Base-by-base conservation (phyloP, 1,139 yeast species). In the Candida sojae region DNA sequence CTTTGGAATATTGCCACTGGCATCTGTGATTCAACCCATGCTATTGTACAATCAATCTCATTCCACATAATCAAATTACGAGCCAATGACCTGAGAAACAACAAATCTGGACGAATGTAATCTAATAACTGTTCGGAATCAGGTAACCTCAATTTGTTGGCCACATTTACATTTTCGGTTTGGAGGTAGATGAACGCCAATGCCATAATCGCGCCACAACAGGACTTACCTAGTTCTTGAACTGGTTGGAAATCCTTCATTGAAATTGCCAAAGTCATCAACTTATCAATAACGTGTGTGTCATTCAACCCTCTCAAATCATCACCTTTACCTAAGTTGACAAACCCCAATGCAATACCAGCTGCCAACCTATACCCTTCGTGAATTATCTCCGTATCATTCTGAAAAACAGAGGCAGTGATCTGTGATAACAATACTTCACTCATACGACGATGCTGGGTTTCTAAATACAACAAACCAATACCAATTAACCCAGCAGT, bases 401-500 rank as follows among this genome's bases (percentile, higher is more conserved):
- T 82, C 39, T 83, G 79, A n/a, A 67, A 64, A 3, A 84, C 77
- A 2, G 78, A 68, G 6, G 85, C 80, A 17, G 79, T 77, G 2
- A 88, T 71, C 59, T 90, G 96, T 0, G 86, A 76, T 23, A 88
- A 69, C 46, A 93, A 69, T 17, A 89, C 80, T 55, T 88, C 96
- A 51, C 93, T 86, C 95, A 93, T 89, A 54, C 96, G 75, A 43
- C 96, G 78, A 60, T 92, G 96, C 51, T 84, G 92, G 11, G 92
- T 82, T 46, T 82, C 88, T 48, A 83, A 70, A 60, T 90, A 92
- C 6, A 95, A 71, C 49, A 95, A 71, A 0, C 99, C 99, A 53
- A 95, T 83, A 0, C 98, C 97, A 45, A 93, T 72, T 39, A 93
- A 67, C 0, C 98, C 98, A 0, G 98, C 97, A 0, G 96, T 84